These are phyloP conservation scores for Serendipita indica DNA, from an alignment of 768 basidiomycete genomes.

Conservation along the genomic window DNA sequence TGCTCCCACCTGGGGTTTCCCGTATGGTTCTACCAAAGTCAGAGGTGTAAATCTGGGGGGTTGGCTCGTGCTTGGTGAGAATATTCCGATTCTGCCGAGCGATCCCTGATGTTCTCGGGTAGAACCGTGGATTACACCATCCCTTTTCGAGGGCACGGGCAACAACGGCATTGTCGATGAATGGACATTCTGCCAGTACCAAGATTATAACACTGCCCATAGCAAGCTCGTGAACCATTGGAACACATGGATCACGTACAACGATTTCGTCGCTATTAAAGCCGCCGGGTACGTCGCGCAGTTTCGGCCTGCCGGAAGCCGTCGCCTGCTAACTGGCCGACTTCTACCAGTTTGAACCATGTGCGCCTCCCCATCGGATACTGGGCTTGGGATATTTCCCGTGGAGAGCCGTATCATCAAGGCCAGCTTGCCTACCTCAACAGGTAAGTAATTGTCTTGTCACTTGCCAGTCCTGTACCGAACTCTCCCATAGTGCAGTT, in stretches of 20 bases:
- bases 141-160: conserved; percentile 55
- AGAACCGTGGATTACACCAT: conserved; percentile 66
- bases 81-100: conserved; percentile 13
- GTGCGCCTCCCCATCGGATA: conserved; percentile 73
- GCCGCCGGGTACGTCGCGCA: conserved; percentile 43
- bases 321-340: background rate
- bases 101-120: background rate
- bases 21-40: conserved; percentile 59
- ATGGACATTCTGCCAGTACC: conserved; percentile 11
- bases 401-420: conserved; percentile 54
- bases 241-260: conserved; percentile 67
- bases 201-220: background rate
- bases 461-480: conserved; percentile 27
- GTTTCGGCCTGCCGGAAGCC: background rate
- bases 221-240: conserved; percentile 38
- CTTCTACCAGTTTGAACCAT: conserved; percentile 48
- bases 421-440: conserved; percentile 18
- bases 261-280: conserved; percentile 61
- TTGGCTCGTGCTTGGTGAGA: conserved; percentile 41
- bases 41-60: conserved; percentile 75
- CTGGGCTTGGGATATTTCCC: conserved; percentile 72
- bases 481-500: conserved; percentile 28
- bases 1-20: conserved; percentile 39
- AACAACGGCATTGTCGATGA: conserved; percentile 9
- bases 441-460: background rate